Evolutionary conservation across 768 basidiomycete species (phyloP).

Genomic region (Suillus discolor): DNA sequence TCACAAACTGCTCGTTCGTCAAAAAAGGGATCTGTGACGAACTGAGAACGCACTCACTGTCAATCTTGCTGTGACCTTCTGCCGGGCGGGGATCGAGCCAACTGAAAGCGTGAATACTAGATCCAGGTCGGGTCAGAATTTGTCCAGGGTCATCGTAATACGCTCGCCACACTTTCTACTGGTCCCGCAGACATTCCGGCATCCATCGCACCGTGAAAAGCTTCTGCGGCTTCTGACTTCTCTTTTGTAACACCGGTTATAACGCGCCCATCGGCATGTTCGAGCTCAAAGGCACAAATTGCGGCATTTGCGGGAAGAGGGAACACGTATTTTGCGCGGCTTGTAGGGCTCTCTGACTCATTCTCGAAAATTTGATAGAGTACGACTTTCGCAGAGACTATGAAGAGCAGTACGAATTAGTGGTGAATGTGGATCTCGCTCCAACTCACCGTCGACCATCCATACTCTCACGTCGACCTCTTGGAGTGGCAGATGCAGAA

Average conservation of each 20-base stretch:
- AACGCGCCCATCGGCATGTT: constrained; percentile 42
- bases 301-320: constrained; percentile 58
- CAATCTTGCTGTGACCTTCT: constrained; percentile 42
- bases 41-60: constrained; percentile 37
- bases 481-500: constrained; percentile 41
- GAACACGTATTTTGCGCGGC: constrained; percentile 55
- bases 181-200: constrained; percentile 45
- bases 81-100: constrained; percentile 49
- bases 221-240: constrained; percentile 41
- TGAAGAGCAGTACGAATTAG: constrained; percentile 5
- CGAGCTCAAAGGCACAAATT: constrained; percentile 55
- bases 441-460: constrained; percentile 45
- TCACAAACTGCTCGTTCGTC: constrained; percentile 43
- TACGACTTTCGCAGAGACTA: constrained; percentile 48
- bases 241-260: constrained; percentile 52
- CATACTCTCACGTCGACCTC: constrained; percentile 42
- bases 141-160: background rate
- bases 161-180: constrained; percentile 43
- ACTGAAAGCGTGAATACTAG: constrained; percentile 61
- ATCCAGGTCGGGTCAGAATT: background rate
- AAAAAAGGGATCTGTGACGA: background rate
- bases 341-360: constrained; percentile 37
- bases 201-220: constrained; percentile 43
- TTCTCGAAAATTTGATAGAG: constrained; percentile 47
- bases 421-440: background rate